Conservation (phyloP, 2,329 filamentous ascomycete genomes). For the Aspergillus tanneri region DNA sequence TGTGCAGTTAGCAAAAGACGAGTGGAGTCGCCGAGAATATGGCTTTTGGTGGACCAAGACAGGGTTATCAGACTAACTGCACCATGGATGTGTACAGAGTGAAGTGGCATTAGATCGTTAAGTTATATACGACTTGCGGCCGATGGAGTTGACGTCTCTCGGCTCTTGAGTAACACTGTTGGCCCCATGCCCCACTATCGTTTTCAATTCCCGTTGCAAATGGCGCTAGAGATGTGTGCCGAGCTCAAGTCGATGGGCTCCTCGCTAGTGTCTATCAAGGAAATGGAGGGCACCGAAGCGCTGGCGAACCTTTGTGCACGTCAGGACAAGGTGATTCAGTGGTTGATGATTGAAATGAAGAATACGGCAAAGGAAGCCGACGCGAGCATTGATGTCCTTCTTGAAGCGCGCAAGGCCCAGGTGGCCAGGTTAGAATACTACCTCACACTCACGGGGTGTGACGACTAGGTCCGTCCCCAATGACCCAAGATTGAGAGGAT, state of each 20-base stretch:
- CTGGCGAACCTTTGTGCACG: background rate
- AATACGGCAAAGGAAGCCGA: background rate
- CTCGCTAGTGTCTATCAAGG: background rate
- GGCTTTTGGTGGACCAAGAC: too few species aligned
- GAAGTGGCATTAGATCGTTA: too few species aligned
- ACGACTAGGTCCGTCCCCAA: background rate
- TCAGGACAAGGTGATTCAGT: background rate
- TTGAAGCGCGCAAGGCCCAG: background rate
- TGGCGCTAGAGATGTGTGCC: background rate
- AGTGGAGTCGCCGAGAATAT: too few species aligned
- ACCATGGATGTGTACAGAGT: too few species aligned
- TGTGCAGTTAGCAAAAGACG: too few species aligned
- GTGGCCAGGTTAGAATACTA: background rate
- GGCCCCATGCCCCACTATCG: constrained; percentile 4
- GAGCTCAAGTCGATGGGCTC: background rate
- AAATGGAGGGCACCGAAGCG: constrained; percentile 1
- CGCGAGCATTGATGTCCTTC: background rate
- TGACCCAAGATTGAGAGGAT: background rate
- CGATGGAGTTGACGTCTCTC: background rate
- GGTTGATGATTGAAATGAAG: background rate
- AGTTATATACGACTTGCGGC: background rate
- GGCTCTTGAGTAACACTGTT: background rate
- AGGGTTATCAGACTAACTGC: too few species aligned
- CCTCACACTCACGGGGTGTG: background rate
- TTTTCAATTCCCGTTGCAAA: background rate